Base-by-base conservation (phyloP, 495 filamentous ascomycete genomes). In the Aspergillus kassunensis region DNA sequence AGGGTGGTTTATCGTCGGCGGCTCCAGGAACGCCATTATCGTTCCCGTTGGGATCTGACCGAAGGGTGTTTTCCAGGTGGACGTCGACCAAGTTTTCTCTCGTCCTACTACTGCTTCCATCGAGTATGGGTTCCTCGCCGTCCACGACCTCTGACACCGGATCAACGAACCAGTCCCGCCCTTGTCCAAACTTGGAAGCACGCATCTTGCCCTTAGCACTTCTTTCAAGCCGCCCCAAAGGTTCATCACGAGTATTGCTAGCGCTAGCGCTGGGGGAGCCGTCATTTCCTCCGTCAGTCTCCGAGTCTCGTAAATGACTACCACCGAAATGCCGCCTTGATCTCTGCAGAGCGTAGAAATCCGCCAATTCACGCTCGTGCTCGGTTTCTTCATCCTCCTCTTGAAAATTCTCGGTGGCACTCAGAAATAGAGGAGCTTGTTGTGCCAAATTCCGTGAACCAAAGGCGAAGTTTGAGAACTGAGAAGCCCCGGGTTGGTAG, bases 381-480 rank as follows among this genome's bases (percentile, higher is more conserved):
- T 98, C 91, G 47, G 86, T 84, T 55, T 91, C 90, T 46, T 97
- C 90, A 63, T 96, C 89, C 61, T 95, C 89, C 69, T 92, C 89
- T 56, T 82, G 80, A 55, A 89, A 90, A 56, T 90, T 86, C 66
- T 90, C 88, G 0, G 84, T 85, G 20, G 82, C 78, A 61, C 89
- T 92, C 68, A 91, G 90, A 60, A 98, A 97, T n/a, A 98, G 75
- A 47, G 95, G 93, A 31, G 90, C 90, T 55, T 84, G 85, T 42
- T 87, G 83, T 21, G 75, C 70, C 15, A 82, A 71, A n/a, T 79
- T 80, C 39, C 90, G 78, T 13, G 89, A 90, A 9, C 82, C 82
- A 66, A 95, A 95, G 7, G 84, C 81, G 51, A 91, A 84, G 46
- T 86, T 82, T 1, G 86, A 85, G 34, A 87, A 73, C 30, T 89